Evolutionary conservation across 768 basidiomycete species (phyloP), one percentile per base, ranked within the genome.

Genomic region (Russula brevipes): DNA sequence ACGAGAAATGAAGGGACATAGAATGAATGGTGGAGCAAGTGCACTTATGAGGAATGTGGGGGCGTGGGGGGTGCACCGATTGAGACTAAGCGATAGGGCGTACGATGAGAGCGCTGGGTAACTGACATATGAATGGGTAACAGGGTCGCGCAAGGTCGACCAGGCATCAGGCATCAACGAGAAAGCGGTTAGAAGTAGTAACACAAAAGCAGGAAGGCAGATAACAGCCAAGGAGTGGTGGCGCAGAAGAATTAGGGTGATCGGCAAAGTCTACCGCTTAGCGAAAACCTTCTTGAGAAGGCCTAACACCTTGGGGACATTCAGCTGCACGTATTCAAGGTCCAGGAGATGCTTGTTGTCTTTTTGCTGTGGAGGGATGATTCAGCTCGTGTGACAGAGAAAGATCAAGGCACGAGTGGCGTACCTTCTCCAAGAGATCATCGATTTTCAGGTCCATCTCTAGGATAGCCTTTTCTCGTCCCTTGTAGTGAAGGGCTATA

Each of bases 391-490:
- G 35, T 45, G 12, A 30, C 38, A 16, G 35, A 45, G 4, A 12
- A 5, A 6, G 10, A 30, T 45, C 39, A 16, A 35, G 16, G 10
- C 19, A 38, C n/a, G 9, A 7, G 44, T 67, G 10, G 70, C 83
- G 35, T 66, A 94, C 94, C 88, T 98, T 98, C 76, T 98, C 96
- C 72, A 98, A 76, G 66, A 98, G 76, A 76, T 99, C 96, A 75
- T 99, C 96, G 69, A 98, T 97, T 79, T 98, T 98, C 58, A 98
- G 83, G 77, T 97, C 94, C 97, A 98, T 98, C 81, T 99, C 97
- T 42, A 98, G 83, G 69, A 99, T 98, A 17, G 97, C 96, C 78
- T 98, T 98, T 72, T 99, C 97, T 19, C 97, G 85, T 46, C 97
- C 97, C 76, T 97, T 98, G 79, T 98, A 99, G 75, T 98, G 96